Evolutionary conservation across 2,329 filamentous ascomycete genomes (phyloP).

Genomic region (Chaetomium globosum): DNA sequence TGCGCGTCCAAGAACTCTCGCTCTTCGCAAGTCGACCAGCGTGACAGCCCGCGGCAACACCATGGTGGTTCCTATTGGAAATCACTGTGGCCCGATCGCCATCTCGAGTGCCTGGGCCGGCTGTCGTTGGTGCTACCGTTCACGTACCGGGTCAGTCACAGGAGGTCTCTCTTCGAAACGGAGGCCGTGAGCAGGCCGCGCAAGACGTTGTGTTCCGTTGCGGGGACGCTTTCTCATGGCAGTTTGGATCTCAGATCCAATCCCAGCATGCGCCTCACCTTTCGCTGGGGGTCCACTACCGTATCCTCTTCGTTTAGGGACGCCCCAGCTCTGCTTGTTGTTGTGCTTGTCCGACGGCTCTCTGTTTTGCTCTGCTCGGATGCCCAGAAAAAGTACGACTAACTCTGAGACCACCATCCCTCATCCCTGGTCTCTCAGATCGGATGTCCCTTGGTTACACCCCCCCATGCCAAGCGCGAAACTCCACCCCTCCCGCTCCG

Average conservation of each 20-base stretch:
- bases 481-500: constrained; percentile 27
- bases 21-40: constrained; percentile 13
- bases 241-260: constrained; percentile 20
- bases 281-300: background rate
- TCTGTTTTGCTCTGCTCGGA: constrained; percentile 24
- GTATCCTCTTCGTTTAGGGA: background rate
- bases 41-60: constrained; percentile 22
- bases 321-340: too few species aligned
- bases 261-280: constrained; percentile 22
- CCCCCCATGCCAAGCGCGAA: constrained; percentile 30
- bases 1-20: constrained; percentile 17
- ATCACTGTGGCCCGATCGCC: constrained; percentile 17
- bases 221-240: constrained; percentile 1
- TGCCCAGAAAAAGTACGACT: constrained; percentile 23
- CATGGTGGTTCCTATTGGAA: constrained; percentile 25
- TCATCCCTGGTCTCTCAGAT: constrained; percentile 30
- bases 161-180: constrained; percentile 28
- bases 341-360: constrained; percentile 26
- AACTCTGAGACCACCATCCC: constrained; percentile 25
- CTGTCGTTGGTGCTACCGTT: constrained; percentile 23
- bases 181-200: constrained; percentile 18
- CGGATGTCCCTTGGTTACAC: constrained; percentile 35
- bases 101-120: constrained; percentile 14
- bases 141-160: constrained; percentile 29
- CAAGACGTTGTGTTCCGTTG: constrained; percentile 19